Percentiles rank a stretch among this genome's conserved stretches.
These are phyloP conservation scores for Panaeolus cyanescens DNA, from an alignment of 768 basidiomycete species.

Conservation along the genomic window DNA sequence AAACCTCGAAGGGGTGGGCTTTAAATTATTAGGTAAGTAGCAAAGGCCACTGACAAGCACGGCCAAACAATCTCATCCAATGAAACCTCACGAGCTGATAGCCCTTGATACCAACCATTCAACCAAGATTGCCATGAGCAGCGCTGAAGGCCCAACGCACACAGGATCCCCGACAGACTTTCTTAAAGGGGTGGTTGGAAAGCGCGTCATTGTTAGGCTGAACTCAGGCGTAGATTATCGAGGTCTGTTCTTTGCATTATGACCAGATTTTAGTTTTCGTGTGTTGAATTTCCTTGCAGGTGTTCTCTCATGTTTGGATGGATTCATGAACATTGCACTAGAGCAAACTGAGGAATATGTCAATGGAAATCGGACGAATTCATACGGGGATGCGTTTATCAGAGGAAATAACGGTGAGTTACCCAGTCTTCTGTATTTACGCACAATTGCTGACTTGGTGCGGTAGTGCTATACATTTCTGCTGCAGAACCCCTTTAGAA, in stretches of 20 bases:
- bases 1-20: too few species aligned
- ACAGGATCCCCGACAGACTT: slow-evolving; percentile 92
- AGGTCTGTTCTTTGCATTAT: slow-evolving; percentile 49
- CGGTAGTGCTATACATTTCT: slow-evolving; percentile 75
- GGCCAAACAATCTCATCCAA: not conserved
- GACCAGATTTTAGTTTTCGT: not conserved
- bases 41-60: not conserved
- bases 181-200: slow-evolving; percentile 95
- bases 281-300: slow-evolving; percentile 48
- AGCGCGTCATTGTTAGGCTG: slow-evolving; percentile 88
- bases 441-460: not conserved
- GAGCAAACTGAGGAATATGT: slow-evolving; percentile 98
- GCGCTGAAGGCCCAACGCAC: slow-evolving; percentile 29
- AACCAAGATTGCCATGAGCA: not conserved
- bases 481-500: slow-evolving; percentile 58
- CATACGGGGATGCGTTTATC: slow-evolving; percentile 95
- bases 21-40: too few species aligned
- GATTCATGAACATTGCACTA: slow-evolving; percentile 98
- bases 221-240: slow-evolving; percentile 93
- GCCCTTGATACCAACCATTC: not conserved
- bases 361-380: slow-evolving; percentile 82
- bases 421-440: too few species aligned
- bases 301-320: slow-evolving; percentile 91
- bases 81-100: not conserved
- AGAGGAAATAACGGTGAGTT: slow-evolving; percentile 85